These are phyloP conservation scores for Ilex asprella DNA, from an alignment of 257 asterid species.

Conservation along the genomic window DNA sequence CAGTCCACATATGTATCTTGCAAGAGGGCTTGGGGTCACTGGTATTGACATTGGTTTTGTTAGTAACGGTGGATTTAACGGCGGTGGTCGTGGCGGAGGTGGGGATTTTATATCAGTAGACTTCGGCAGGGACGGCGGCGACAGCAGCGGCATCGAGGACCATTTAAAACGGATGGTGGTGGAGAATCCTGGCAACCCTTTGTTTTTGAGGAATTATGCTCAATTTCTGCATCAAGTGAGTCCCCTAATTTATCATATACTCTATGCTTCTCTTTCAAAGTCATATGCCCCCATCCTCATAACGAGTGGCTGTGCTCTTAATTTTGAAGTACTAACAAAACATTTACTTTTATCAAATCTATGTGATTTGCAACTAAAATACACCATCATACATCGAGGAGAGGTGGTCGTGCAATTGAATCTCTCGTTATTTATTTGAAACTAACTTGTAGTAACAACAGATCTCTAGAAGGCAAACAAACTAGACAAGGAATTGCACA, in stretches of 20 bases:
- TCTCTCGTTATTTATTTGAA: no score
- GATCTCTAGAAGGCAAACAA: no score
- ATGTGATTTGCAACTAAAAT: no score
- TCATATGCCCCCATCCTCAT: no score
- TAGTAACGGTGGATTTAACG: constrained; percentile 21
- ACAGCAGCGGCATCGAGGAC: constrained; percentile 39
- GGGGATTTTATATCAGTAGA: constrained; percentile 40
- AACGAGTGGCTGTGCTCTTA: no score
- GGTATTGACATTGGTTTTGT: constrained; percentile 19
- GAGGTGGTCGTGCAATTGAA: no score
- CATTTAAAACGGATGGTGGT: constrained; percentile 60
- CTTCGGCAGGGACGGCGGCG: constrained; percentile 48
- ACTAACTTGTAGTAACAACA: no score
- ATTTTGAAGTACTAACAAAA: no score
- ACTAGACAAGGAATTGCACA: no score
- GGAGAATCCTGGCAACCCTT: constrained; percentile 55
- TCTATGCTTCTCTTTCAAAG: no score
- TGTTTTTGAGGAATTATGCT: constrained; percentile 78
- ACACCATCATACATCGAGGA: no score
- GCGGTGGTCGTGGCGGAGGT: constrained; percentile 37
- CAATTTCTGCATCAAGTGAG: constrained; percentile 64
- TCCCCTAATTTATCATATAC: neutral
- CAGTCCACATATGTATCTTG: constrained; percentile 43
- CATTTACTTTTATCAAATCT: no score
- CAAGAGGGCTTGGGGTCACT: constrained; percentile 56